Evolutionary conservation across 345 rosid genomes (phyloP).

Genomic region (thale cress (Arabidopsis thaliana)): DNA sequence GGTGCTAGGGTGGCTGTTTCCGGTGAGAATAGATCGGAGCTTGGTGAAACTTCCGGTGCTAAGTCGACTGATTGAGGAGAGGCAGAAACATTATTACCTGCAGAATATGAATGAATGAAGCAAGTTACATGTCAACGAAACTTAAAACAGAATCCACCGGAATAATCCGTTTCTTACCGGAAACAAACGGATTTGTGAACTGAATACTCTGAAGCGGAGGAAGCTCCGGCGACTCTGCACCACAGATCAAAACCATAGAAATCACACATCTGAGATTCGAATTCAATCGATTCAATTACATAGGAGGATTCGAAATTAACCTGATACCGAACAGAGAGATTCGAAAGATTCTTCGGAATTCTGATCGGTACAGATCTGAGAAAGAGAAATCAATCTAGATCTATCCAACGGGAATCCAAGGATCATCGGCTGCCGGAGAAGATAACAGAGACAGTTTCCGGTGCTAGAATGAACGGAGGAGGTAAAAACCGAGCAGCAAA

Average conservation of each 20-base stretch:
- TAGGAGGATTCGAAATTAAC: conserved; percentile 8
- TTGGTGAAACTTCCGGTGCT: conserved; percentile 39
- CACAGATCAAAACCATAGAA: conserved; percentile 23
- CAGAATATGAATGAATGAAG: conserved; percentile 21
- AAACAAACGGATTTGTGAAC: conserved; percentile 43
- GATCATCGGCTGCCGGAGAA: conserved; percentile 62
- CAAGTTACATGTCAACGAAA: conserved; percentile 21
- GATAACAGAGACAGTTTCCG: conserved; percentile 75
- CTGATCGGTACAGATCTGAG: conserved; percentile 51
- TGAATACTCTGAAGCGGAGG: conserved; percentile 56
- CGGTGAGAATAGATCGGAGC: conserved; percentile 38
- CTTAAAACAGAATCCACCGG: conserved; percentile 3
- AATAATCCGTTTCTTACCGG: conserved; percentile 39
- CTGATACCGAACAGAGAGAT: conserved; percentile 58
- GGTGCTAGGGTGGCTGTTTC: conserved; percentile 33
- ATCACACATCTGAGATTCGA: conserved; percentile 1
- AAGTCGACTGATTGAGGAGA: conserved; percentile 32
- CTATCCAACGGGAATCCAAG: conserved; percentile 79
- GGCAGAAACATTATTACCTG: conserved; percentile 41
- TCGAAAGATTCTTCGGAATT: conserved; percentile 45
- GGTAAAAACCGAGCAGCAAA: conserved; percentile 70
- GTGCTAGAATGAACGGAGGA: conserved; percentile 46
- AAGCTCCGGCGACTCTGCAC: conserved; percentile 49
- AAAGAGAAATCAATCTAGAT: conserved; percentile 60
- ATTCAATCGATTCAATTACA: not conserved